Conservation (phyloP, 129 eudicot species). For the Pseudognaphalium luteoalbum region DNA sequence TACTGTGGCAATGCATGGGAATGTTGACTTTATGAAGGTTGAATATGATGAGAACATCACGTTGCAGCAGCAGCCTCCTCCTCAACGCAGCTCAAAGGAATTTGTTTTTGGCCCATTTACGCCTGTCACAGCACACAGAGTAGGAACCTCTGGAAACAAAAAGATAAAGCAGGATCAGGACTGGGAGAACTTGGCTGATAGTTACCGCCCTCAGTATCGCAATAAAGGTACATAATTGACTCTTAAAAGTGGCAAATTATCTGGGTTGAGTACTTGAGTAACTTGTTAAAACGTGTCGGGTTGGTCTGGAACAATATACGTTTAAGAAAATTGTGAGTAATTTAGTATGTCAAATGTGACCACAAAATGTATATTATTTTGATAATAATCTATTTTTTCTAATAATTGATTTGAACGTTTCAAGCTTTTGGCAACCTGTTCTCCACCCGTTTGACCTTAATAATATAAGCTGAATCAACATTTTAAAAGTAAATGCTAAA, state of each 20-base stretch:
- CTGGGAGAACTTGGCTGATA: conserved; percentile 59
- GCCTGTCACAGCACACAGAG: conserved; percentile 37
- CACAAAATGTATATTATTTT: not conserved
- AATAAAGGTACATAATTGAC: conserved; percentile 49
- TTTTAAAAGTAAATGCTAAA: not conserved
- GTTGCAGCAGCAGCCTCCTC: conserved; percentile 23
- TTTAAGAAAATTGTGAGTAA: not conserved
- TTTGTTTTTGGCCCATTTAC: conserved; percentile 73
- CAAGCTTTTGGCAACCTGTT: not conserved
- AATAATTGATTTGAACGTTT: not conserved
- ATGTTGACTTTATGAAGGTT: conserved; percentile 26
- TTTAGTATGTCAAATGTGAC: not conserved
- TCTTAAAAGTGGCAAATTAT: conserved; percentile 11
- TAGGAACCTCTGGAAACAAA: conserved; percentile 32
- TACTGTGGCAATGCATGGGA: conserved; percentile 34
- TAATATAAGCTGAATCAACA: not conserved
- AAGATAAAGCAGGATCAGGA: conserved; percentile 46
- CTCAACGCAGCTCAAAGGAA: conserved; percentile 41
- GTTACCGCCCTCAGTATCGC: conserved; percentile 51
- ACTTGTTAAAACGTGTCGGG: not conserved
- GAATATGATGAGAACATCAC: conserved; percentile 36
- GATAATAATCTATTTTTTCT: not conserved
- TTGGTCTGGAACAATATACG: not conserved
- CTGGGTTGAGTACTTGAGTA: not conserved
- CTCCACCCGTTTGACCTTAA: conserved; percentile 5